Evolutionary conservation across 2,329 filamentous ascomycete genomes (phyloP).

Genomic region (Gremmenia infestans): DNA sequence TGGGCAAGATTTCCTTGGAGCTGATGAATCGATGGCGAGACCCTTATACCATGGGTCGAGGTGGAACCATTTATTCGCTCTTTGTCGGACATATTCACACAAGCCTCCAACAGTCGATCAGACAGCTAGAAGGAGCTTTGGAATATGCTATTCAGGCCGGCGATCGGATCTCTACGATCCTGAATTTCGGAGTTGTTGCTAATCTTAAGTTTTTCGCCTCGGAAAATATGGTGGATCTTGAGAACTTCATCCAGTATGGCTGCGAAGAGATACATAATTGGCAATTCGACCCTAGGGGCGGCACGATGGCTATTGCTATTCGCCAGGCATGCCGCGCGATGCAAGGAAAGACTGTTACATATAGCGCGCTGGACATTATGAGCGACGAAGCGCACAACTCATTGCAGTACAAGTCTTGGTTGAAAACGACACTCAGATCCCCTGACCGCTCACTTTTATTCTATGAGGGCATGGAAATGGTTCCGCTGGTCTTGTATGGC

Average conservation of each 20-base stretch:
- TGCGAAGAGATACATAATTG: conserved; percentile 70
- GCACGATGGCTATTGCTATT: conserved; percentile 60
- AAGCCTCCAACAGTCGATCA: conserved; percentile 53
- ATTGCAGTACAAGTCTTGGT: conserved; percentile 54
- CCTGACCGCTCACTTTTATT: conserved; percentile 60
- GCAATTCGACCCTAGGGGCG: conserved; percentile 66
- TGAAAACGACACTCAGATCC: conserved; percentile 43
- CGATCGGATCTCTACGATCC: conserved; percentile 65
- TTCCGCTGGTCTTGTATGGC: conserved; percentile 58
- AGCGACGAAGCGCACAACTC: conserved; percentile 63
- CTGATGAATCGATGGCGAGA: conserved; percentile 60
- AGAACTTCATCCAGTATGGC: conserved; percentile 63
- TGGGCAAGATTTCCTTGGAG: conserved; percentile 58
- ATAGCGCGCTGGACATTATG: conserved; percentile 48
- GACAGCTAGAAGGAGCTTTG: conserved; percentile 59
- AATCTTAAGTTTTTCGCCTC: conserved; percentile 65
- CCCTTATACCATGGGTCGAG: conserved; percentile 61
- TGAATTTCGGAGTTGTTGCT: conserved; percentile 64
- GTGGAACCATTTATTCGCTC: conserved; percentile 62
- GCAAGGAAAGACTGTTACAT: conserved; percentile 64
- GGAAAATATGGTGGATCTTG: conserved; percentile 64
- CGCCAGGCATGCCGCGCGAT: conserved; percentile 64
- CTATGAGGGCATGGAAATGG: conserved; percentile 63
- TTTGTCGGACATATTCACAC: conserved; percentile 67
- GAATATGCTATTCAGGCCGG: conserved; percentile 63